Conservation (phyloP, 179 eudicot genomes). For the Patellifolia procumbens region DNA sequence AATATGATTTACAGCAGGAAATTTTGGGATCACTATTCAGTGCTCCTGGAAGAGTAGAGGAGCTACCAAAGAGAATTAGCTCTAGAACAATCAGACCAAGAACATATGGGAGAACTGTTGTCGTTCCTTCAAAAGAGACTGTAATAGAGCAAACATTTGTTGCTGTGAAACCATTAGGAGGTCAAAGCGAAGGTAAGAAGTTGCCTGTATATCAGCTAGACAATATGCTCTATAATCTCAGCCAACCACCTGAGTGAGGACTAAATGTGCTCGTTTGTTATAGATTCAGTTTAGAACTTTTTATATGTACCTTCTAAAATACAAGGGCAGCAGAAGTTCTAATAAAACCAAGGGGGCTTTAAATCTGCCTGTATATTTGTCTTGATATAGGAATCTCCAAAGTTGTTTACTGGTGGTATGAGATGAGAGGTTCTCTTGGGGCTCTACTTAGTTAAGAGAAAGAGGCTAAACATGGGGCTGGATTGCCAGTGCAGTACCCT, state of each 20-base stretch:
- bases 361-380: background rate
- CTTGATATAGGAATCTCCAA: background rate
- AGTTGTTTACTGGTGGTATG: background rate
- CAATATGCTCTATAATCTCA: background rate
- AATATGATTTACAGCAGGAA: constrained; percentile 47
- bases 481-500: background rate
- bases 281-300: background rate
- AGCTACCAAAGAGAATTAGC: constrained; percentile 26
- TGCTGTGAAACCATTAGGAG: constrained; percentile 41
- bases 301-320: background rate
- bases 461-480: background rate
- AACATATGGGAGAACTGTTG: constrained; percentile 42
- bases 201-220: background rate
- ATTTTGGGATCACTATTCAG: constrained; percentile 52
- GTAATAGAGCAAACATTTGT: constrained; percentile 33
- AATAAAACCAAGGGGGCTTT: too few species aligned
- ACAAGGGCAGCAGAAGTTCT: background rate
- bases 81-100: constrained; percentile 25
- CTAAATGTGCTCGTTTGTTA: background rate
- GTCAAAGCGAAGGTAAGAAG: constrained; percentile 42
- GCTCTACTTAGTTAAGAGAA: background rate
- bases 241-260: background rate
- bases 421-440: background rate
- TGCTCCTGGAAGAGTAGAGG: constrained; percentile 47
- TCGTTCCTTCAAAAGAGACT: constrained; percentile 42